Evolutionary conservation across 1,284 basidiomycete genomes (phyloP).

Genomic region (Naganishia liquefaciens): DNA sequence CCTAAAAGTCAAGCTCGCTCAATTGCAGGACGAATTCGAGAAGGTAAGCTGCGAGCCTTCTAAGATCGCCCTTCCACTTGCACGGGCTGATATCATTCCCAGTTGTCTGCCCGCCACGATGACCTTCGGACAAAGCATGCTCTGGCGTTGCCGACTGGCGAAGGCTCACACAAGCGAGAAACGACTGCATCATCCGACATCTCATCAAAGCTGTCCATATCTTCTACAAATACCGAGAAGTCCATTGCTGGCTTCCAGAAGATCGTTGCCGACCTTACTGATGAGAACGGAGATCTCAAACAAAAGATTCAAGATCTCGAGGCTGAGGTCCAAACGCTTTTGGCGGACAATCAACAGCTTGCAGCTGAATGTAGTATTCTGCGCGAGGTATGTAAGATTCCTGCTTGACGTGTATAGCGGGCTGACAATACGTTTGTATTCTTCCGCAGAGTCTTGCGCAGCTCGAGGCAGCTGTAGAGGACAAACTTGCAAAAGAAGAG

Average conservation of each 20-base stretch:
- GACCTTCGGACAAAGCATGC: constrained; percentile 33
- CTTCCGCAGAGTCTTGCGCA: constrained; percentile 63
- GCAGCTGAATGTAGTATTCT: constrained; percentile 70
- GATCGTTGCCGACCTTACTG: constrained; percentile 81
- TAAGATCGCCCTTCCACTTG: too few relatives aligned
- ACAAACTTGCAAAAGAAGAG: constrained; percentile 31
- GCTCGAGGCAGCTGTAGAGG: constrained; percentile 72
- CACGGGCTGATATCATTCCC: neutral
- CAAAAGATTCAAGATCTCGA: constrained; percentile 71
- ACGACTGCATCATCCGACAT: neutral
- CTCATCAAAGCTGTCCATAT: constrained; percentile 9
- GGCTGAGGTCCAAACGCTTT: constrained; percentile 71
- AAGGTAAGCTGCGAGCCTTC: constrained; percentile 39
- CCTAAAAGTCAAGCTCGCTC: constrained; percentile 39
- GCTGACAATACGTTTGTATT: too few relatives aligned
- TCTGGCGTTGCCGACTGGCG: constrained; percentile 15
- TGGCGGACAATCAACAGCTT: constrained; percentile 44
- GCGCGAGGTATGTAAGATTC: constrained; percentile 61
- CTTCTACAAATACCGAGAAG: constrained; percentile 44
- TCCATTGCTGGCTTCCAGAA: constrained; percentile 57
- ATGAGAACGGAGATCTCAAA: constrained; percentile 68
- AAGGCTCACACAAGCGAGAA: neutral
- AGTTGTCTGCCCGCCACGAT: constrained; percentile 29
- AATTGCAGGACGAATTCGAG: constrained; percentile 42
- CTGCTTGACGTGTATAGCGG: neutral